Percentiles rank a stretch among this genome's conserved stretches.
These are phyloP conservation scores for Apiospora phragmitis DNA, from an alignment of 2,329 filamentous ascomycete genomes.

Conservation along the genomic window DNA sequence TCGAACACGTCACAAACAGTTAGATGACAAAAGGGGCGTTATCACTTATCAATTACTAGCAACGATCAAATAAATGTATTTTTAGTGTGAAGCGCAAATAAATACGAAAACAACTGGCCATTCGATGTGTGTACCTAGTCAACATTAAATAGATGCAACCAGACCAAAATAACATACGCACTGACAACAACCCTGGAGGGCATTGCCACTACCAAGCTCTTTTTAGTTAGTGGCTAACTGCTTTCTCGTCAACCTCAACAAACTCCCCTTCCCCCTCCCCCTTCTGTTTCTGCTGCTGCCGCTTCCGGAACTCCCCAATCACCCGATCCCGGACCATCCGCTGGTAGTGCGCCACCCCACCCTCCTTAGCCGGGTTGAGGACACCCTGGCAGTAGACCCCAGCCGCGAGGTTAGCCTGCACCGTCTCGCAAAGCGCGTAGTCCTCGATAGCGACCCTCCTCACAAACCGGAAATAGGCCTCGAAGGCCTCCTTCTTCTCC, in stretches of 20 bases:
- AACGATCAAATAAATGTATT: too few relatives aligned
- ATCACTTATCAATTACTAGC: too few relatives aligned
- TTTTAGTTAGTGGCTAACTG: background rate
- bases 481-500: too few relatives aligned
- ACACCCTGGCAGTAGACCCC: slow-evolving; percentile 57
- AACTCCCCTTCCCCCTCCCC: too few relatives aligned
- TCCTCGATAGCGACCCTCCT: slow-evolving; percentile 57
- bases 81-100: too few relatives aligned
- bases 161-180: background rate
- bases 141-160: too few relatives aligned
- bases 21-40: too few relatives aligned
- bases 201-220: background rate
- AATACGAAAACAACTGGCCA: too few relatives aligned
- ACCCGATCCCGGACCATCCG: slow-evolving; percentile 25
- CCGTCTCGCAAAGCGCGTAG: slow-evolving; percentile 57
- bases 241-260: background rate
- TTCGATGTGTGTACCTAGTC: too few relatives aligned
- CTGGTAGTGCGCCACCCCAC: slow-evolving; percentile 41
- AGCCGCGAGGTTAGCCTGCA: slow-evolving; percentile 52
- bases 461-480: slow-evolving; percentile 57
- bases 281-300: background rate
- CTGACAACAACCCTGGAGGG: background rate
- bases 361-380: slow-evolving; percentile 56
- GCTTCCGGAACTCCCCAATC: slow-evolving; percentile 19
- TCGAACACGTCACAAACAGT: too few relatives aligned